phyloP scores from a whole-genome alignment of 2,329 filamentous ascomycete species.

The Neofusicoccum umdonicola region DNA sequence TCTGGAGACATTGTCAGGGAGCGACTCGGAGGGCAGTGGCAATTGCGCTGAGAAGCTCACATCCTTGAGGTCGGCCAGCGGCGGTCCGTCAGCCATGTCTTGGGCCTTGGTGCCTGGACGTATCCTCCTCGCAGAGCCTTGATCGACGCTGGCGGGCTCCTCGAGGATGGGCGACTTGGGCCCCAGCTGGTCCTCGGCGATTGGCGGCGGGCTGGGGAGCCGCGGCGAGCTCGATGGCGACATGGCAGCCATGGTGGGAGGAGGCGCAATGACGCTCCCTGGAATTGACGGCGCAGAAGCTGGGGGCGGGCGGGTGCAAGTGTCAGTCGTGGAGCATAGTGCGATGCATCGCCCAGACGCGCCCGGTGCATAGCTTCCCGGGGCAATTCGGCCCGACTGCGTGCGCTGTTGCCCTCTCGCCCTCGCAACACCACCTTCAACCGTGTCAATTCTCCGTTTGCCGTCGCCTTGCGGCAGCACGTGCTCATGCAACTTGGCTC shows the following conservation, averaged over 20 bases:
- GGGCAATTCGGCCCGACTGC: background rate
- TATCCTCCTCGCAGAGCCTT: conserved; percentile 78
- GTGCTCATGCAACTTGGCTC: too few relatives aligned
- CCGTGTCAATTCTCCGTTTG: too few relatives aligned
- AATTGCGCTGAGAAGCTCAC: background rate
- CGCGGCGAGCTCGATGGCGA: conserved; percentile 76
- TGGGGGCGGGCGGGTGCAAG: background rate
- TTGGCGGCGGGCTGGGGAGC: conserved; percentile 89
- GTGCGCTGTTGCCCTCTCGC: too few relatives aligned
- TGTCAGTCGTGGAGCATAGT: background rate
- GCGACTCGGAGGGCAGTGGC: background rate
- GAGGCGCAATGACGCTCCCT: conserved; percentile 3
- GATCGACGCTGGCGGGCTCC: conserved; percentile 58
- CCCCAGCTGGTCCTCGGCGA: conserved; percentile 89
- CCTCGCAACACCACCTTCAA: too few relatives aligned
- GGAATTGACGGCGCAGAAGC: conserved; percentile 1
- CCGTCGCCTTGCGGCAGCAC: too few relatives aligned
- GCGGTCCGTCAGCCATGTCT: conserved; percentile 90
- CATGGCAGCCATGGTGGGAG: conserved; percentile 41
- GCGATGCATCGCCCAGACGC: background rate
- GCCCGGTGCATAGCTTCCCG: background rate
- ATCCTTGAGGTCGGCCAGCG: conserved; percentile 78
- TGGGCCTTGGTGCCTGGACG: conserved; percentile 87
- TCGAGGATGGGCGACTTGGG: conserved; percentile 71
- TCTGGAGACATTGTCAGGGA: conserved; percentile 52